A percentile compares a stretch with the other conserved stretches of the same genome.
phyloP scores from a whole-genome alignment of 2,329 filamentous ascomycete genomes.

The Apiospora hydei region DNA sequence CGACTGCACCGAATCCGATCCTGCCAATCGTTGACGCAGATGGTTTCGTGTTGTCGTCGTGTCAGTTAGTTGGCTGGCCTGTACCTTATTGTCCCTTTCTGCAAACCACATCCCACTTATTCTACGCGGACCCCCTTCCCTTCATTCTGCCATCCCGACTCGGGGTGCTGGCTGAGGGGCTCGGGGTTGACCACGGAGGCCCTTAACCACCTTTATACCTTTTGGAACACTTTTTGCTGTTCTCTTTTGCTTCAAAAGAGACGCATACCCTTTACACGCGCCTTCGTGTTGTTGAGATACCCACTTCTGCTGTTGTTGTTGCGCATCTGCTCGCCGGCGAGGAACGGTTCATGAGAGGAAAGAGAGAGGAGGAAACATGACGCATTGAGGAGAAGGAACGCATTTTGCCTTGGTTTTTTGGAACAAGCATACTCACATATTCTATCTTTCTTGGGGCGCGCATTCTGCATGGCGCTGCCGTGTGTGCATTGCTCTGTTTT shows the following conservation, averaged over 20 bases:
- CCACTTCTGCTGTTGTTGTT: conserved; percentile 29
- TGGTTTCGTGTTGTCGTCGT: conserved; percentile 3
- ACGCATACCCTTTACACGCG: conserved; percentile 19
- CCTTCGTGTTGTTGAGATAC: conserved; percentile 37
- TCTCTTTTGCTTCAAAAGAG: background rate
- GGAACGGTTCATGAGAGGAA: conserved; percentile 28
- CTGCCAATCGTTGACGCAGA: conserved; percentile 24
- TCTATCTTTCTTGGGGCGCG: background rate
- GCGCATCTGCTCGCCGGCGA: conserved; percentile 33
- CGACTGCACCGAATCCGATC: conserved; percentile 19
- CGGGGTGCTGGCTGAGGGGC: conserved; percentile 32
- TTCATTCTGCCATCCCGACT: conserved; percentile 29
- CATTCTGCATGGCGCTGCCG: background rate
- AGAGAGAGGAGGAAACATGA: conserved; percentile 1
- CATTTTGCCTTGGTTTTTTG: conserved; percentile 11
- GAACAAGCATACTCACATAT: background rate
- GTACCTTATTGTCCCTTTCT: conserved; percentile 25
- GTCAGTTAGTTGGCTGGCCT: conserved; percentile 34
- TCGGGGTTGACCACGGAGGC: conserved; percentile 32
- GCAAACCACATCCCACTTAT: background rate
- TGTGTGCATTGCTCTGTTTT: background rate
- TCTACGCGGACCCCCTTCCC: conserved; percentile 27
- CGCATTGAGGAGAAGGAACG: background rate
- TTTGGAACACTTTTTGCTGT: conserved; percentile 4
- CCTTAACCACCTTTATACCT: conserved; percentile 26